These are phyloP conservation scores for Aspergillus sp. DNA, from an alignment of 2,329 filamentous ascomycete species.

Conservation along the genomic window DNA sequence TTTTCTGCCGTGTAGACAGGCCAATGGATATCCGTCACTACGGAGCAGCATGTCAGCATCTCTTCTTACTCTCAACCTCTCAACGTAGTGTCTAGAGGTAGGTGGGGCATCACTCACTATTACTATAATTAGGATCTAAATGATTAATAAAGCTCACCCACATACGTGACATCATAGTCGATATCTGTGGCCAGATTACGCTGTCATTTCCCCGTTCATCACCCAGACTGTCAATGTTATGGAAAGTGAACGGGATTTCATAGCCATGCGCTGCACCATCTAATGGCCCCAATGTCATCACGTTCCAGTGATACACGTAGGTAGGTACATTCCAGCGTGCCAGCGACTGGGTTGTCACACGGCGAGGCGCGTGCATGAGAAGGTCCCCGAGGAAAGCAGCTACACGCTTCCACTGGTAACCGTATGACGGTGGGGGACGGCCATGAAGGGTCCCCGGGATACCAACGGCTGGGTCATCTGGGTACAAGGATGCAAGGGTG, in stretches of 20 bases:
- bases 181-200: not conserved
- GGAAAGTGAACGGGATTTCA: constrained; percentile 13
- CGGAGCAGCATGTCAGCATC: not conserved
- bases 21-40: constrained; percentile 3
- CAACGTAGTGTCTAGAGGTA: not conserved
- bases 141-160: constrained; percentile 16
- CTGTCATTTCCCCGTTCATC: not conserved
- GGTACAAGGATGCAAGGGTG: constrained; percentile 2
- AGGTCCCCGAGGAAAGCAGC: constrained; percentile 17
- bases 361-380: constrained; percentile 15
- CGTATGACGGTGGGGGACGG: constrained; percentile 11
- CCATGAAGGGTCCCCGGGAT: constrained; percentile 5
- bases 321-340: constrained; percentile 7
- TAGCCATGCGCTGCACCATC: constrained; percentile 14
- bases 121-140: constrained; percentile 8
- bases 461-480: constrained; percentile 1
- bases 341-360: constrained; percentile 14
- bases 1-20: constrained; percentile 6
- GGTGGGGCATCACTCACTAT: not conserved
- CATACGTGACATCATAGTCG: constrained; percentile 11
- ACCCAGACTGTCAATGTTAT: constrained; percentile 10
- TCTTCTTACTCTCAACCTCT: not conserved
- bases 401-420: constrained; percentile 13
- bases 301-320: constrained; percentile 19
- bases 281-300: constrained; percentile 11